Base-by-base conservation (phyloP, 768 basidiomycete species). In the Boletus sp. region DNA sequence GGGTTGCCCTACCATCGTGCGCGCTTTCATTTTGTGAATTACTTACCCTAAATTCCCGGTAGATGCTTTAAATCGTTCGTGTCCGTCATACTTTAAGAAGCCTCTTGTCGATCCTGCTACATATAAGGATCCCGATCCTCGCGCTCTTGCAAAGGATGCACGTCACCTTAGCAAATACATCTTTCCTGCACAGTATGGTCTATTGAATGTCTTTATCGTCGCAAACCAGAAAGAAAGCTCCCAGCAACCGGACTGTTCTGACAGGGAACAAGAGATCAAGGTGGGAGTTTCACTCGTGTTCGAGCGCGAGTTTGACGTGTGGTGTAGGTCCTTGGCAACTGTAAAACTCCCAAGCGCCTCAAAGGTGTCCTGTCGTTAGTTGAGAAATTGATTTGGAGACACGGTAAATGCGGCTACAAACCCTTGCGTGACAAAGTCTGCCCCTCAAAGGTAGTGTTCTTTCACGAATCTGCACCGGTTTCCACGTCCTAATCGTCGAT, bases 151-250 rank as follows among this genome's bases (percentile, higher is more conserved):
- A 41, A 76, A 76, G 37, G 68, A 81, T 37, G 79, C 81, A 1
- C 78, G 87, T 38, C 84, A 84, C 57, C 70, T 93, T 1, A 78
- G 87, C 33, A 94, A 93, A 72, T 87, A 93, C 62, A 74, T 98
- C 2, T 96, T 98, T 63, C 85, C 93, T 9, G 77, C 85, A 38
- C 89, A 93, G 61, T 92, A 85, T 62, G 79, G 81, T 0, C 65
- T 97, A 1, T 64, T 75, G 5, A 88, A 75, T 59, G 77, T 85
- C 2, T 94, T 93, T 56, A 47, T 55, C 13, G 51, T 63, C 42
- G 56, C 55, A 44, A 63, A 52, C 23, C 58, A 56, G 17, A 69
- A 64, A 40, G 62, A 70, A 41, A 56, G 63, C 0, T 72, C 72
- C 40, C 68, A 70, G 29, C 74, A 79, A 54, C 75, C 77, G 4